Evolutionary conservation across 768 basidiomycete species (phyloP).

Genomic region (Neoboletus brunneissimus): DNA sequence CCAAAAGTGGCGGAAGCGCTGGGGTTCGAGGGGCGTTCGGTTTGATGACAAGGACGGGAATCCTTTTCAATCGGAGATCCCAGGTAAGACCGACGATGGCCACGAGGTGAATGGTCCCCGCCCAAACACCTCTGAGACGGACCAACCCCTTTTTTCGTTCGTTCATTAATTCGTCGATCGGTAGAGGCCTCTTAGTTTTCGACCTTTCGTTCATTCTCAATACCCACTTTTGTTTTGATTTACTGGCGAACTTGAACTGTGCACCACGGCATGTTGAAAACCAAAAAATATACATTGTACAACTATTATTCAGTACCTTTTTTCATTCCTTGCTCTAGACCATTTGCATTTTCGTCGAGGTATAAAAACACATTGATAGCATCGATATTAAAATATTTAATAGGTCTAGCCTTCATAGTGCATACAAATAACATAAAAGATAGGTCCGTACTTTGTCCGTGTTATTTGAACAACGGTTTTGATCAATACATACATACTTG

Average conservation of each 20-base stretch:
- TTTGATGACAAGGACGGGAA: slow-evolving; percentile 34
- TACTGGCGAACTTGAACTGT: no score
- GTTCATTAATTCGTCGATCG: not conserved
- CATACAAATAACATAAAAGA: not conserved
- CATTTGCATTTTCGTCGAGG: not conserved
- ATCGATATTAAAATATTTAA: not conserved
- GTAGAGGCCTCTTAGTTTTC: not conserved
- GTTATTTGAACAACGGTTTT: not conserved
- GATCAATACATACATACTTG: not conserved
- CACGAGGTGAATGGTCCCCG: not conserved
- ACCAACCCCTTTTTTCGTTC: not conserved
- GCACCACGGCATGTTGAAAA: not conserved
- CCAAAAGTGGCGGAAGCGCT: slow-evolving; percentile 29
- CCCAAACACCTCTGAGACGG: not conserved
- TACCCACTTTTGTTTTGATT: not conserved
- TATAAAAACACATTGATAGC: not conserved
- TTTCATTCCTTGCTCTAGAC: not conserved
- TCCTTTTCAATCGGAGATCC: slow-evolving; percentile 14
- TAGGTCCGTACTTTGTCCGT: not conserved
- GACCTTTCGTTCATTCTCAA: not conserved
- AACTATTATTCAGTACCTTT: not conserved
- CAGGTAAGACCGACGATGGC: not conserved
- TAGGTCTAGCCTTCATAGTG: not conserved
- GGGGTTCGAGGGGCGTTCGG: slow-evolving; percentile 28
- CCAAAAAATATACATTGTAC: not conserved